Conservation (phyloP, 305 asterid species). For the Salvia sclarea region DNA sequence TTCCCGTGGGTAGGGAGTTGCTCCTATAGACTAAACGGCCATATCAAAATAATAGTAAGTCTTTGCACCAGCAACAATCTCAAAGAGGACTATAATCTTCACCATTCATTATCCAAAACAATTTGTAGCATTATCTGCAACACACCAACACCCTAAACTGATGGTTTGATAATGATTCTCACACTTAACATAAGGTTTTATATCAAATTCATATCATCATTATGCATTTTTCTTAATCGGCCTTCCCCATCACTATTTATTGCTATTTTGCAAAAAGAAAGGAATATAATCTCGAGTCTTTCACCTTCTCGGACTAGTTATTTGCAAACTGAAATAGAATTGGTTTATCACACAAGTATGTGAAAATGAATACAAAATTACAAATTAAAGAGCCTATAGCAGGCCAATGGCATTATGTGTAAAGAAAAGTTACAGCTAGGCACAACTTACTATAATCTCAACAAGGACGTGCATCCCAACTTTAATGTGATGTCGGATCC, state of each 20-base stretch:
- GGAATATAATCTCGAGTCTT: conserved; percentile 6
- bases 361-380: neutral
- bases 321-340: conserved; percentile 12
- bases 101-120: conserved; percentile 14
- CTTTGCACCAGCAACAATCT: neutral
- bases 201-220: neutral
- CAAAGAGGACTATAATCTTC: conserved; percentile 10
- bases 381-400: conserved; percentile 8
- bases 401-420: conserved; percentile 7
- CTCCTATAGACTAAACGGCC: conserved; percentile 1
- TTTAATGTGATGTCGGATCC: conserved; percentile 98
- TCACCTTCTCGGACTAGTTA: conserved; percentile 15
- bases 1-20: conserved; percentile 1
- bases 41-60: neutral
- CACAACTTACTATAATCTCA: conserved; percentile 79
- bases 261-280: neutral
- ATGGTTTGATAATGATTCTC: neutral
- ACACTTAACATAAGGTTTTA: conserved; percentile 12
- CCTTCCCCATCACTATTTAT: neutral
- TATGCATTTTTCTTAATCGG: neutral
- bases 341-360: neutral
- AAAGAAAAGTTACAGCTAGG: conserved; percentile 13
- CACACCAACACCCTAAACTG: neutral
- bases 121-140: neutral
- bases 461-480: conserved; percentile 89